Evolutionary conservation across 768 basidiomycete species (phyloP).

Genomic region (Agrocybe praecox): DNA sequence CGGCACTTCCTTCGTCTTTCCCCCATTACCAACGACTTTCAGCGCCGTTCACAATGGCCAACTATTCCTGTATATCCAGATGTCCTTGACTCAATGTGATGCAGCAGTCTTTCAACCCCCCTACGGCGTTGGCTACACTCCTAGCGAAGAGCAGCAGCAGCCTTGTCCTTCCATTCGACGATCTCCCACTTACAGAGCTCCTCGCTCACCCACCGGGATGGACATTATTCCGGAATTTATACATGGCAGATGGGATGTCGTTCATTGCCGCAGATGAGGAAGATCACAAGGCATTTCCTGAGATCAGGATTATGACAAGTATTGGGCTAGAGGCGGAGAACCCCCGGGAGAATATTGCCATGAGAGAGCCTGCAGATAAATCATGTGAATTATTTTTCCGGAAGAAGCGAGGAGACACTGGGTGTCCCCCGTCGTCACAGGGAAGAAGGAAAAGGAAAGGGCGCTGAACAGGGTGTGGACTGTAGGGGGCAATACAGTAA

Average conservation of each 20-base stretch:
- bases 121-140: slow-evolving; percentile 6
- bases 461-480: slow-evolving; percentile 57
- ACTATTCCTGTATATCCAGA: too few relatives aligned
- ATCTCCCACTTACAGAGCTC: slow-evolving; percentile 56
- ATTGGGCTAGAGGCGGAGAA: slow-evolving; percentile 60
- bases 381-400: slow-evolving; percentile 65
- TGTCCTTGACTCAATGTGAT: too few relatives aligned
- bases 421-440: slow-evolving; percentile 44
- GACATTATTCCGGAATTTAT: slow-evolving; percentile 83
- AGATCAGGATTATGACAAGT: slow-evolving; percentile 66
- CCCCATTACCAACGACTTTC: too few relatives aligned
- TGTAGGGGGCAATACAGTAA: slow-evolving; percentile 74
- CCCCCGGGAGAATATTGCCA: slow-evolving; percentile 63
- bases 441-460: slow-evolving; percentile 15
- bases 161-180: slow-evolving; percentile 18
- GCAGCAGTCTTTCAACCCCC: too few relatives aligned
- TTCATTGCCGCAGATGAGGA: slow-evolving; percentile 53
- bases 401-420: slow-evolving; percentile 63
- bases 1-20: too few relatives aligned
- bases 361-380: slow-evolving; percentile 65
- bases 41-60: too few relatives aligned
- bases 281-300: slow-evolving; percentile 32
- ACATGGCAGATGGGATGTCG: slow-evolving; percentile 84
- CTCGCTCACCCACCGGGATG: slow-evolving; percentile 77
- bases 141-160: too few relatives aligned